Conservation (phyloP, 768 basidiomycete species). For the Podaxis carcinomalis region DNA sequence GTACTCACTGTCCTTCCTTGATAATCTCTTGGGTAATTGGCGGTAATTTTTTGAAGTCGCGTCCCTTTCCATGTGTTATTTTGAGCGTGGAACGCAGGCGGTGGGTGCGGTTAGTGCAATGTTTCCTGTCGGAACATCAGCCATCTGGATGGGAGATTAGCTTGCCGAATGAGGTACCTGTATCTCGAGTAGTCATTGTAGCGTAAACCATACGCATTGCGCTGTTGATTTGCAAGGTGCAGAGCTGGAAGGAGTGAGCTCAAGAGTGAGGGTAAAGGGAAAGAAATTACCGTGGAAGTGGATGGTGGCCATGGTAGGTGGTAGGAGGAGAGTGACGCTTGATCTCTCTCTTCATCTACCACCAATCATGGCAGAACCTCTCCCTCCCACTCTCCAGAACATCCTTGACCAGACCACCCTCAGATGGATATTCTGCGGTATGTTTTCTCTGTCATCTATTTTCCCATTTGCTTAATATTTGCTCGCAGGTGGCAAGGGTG, state of each 20-base stretch:
- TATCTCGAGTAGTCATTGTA: conserved; percentile 88
- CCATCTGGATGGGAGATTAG: neutral
- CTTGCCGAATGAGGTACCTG: conserved; percentile 41
- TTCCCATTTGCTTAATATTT: conserved; percentile 9
- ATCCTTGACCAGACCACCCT: conserved; percentile 88
- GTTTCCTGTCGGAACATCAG: conserved; percentile 53
- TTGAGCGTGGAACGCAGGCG: conserved; percentile 80
- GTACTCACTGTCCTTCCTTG: conserved; percentile 76
- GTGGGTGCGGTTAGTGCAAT: conserved; percentile 89
- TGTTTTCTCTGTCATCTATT: conserved; percentile 25
- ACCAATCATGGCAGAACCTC: conserved; percentile 48
- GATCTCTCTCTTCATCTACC: conserved; percentile 10
- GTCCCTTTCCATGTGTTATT: conserved; percentile 83
- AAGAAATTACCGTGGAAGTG: conserved; percentile 33
- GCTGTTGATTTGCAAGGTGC: conserved; percentile 81
- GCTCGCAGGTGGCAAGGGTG: conserved; percentile 89
- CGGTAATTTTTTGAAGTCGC: conserved; percentile 84
- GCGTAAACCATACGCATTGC: conserved; percentile 86
- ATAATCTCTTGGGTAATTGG: conserved; percentile 61
- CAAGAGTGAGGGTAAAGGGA: neutral
- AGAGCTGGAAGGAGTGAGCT: conserved; percentile 48
- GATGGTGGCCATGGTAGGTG: conserved; percentile 16
- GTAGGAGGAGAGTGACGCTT: conserved; percentile 2
- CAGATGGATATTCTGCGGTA: conserved; percentile 99
- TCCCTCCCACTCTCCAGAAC: conserved; percentile 89